Evolutionary conservation across 2,329 filamentous ascomycete species (phyloP), one percentile per base, ranked within the genome.

Genomic region (Drechslerella stenobrocha): DNA sequence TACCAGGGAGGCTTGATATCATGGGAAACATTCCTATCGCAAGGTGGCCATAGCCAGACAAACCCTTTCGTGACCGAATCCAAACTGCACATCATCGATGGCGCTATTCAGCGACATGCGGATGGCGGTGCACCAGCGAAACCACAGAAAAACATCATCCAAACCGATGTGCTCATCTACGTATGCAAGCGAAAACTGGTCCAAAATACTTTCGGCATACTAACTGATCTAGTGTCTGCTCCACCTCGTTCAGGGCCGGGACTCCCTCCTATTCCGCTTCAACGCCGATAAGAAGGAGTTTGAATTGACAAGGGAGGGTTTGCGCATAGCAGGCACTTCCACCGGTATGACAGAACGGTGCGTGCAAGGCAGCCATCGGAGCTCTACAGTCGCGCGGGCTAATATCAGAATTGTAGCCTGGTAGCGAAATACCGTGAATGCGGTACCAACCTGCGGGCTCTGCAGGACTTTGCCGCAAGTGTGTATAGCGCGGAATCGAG

Each of bases 181-280:
- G 69, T 57, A 63, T 28, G 28, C 28, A 26, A 28, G 32, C 48
- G 56, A 20, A 48, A 15, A 32, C 7, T 13, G n/a, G n/a, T n/a
- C n/a, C n/a, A 26, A 35, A 4, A 11, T 11, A 15, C 11, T 15
- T 6, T 34, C 20, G 5, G 6, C 32, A 13, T 32, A 18, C 69
- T 70, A 23, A 70, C 24, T 9, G 23, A 6, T 32, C n/a, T 73
- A 75, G 15, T 86, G 84, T 8, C 77, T 92, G 0, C 78, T 87
- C 67, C 82, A 84, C 9, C 78, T 92, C 0, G 83, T 84, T 0
- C 80, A 90, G 3, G 89, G 88, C 0, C 81, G 87, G 47, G 85
- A 84, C 35, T 91, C 88, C 0, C 79, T 87, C 1, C 81, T 93
- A 30, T 93, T 89, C 74, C 74, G 76, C 0, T 89, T 83, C 80